Evolutionary conservation across 2,329 filamentous ascomycete genomes (phyloP).

Genomic region (Aspergillus ustus): DNA sequence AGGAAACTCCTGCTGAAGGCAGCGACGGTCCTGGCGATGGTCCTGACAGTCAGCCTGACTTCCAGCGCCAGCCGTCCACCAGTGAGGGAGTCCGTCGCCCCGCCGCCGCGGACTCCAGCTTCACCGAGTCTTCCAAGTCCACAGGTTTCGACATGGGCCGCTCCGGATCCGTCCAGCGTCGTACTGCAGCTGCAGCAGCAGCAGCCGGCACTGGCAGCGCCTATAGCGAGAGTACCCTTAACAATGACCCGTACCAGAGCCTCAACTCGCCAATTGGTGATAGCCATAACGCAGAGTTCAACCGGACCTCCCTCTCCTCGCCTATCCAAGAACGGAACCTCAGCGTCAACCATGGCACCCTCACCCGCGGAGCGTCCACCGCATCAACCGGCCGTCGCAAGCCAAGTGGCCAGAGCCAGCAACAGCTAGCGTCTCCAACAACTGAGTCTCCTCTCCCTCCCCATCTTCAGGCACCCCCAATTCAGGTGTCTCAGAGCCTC

Average conservation of each 20-base stretch:
- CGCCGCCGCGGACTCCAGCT: slow-evolving; percentile 13
- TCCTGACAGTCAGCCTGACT: slow-evolving; percentile 53
- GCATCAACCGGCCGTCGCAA: slow-evolving; percentile 47
- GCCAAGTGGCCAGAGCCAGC: slow-evolving; percentile 24
- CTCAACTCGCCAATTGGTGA: slow-evolving; percentile 38
- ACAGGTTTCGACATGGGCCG: slow-evolving; percentile 37
- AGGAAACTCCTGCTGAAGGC: slow-evolving; percentile 11
- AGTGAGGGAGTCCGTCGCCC: slow-evolving; percentile 18
- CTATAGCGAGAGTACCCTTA: slow-evolving; percentile 31
- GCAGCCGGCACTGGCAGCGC: slow-evolving; percentile 11
- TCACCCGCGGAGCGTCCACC: slow-evolving; percentile 45
- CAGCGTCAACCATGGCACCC: slow-evolving; percentile 29
- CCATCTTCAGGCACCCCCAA: slow-evolving; percentile 20
- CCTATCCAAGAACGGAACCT: slow-evolving; percentile 31
- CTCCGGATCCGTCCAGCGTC: slow-evolving; percentile 36
- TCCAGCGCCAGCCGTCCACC: slow-evolving; percentile 18
- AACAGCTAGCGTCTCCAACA: slow-evolving; percentile 30
- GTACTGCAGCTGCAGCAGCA: slow-evolving; percentile 29
- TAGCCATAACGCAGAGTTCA: slow-evolving; percentile 30
- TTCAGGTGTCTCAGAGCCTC: not conserved
- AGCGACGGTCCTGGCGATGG: slow-evolving; percentile 62
- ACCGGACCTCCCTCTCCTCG: slow-evolving; percentile 32
- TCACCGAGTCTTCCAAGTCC: slow-evolving; percentile 25
- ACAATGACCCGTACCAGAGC: slow-evolving; percentile 1
- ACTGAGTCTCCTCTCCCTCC: slow-evolving; percentile 30